These are phyloP conservation scores for Colletotrichum aenigma DNA, from an alignment of 2,329 filamentous ascomycete genomes.

Conservation along the genomic window DNA sequence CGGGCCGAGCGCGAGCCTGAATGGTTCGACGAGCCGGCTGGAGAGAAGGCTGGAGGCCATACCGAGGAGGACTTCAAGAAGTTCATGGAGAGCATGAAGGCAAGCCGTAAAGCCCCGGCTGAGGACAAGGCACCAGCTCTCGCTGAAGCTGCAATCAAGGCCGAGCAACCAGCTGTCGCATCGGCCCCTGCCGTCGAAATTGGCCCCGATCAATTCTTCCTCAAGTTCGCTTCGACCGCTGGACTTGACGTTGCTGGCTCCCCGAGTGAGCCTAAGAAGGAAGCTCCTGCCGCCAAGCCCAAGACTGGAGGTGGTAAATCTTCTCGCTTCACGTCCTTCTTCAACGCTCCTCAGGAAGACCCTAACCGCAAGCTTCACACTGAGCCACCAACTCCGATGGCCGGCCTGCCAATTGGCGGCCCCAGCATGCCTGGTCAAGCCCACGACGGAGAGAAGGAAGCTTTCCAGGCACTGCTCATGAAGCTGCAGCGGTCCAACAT, in stretches of 20 bases:
- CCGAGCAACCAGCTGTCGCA: slow-evolving; percentile 59
- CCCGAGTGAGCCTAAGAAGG: slow-evolving; percentile 48
- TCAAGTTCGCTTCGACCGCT: slow-evolving; percentile 50
- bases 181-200: slow-evolving; percentile 68
- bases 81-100: slow-evolving; percentile 92
- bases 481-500: slow-evolving; percentile 73
- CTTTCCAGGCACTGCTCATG: slow-evolving; percentile 80
- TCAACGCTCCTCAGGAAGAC: slow-evolving; percentile 64
- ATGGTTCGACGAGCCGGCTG: slow-evolving; percentile 80
- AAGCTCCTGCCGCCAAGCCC: slow-evolving; percentile 47
- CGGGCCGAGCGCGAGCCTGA: slow-evolving; percentile 82
- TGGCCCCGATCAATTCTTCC: slow-evolving; percentile 80
- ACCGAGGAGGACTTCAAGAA: slow-evolving; percentile 93
- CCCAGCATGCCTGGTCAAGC: slow-evolving; percentile 36
- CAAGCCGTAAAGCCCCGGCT: slow-evolving; percentile 51
- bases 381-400: slow-evolving; percentile 51
- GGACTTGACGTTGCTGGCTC: slow-evolving; percentile 51
- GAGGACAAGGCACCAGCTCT: slow-evolving; percentile 40
- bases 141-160: slow-evolving; percentile 42
- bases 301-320: slow-evolving; percentile 67
- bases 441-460: slow-evolving; percentile 77
- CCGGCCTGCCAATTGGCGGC: slow-evolving; percentile 29
- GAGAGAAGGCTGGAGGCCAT: slow-evolving; percentile 72
- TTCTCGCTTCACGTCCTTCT: slow-evolving; percentile 87
- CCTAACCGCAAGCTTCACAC: slow-evolving; percentile 48